phyloP scores from a whole-genome alignment of 768 basidiomycete genomes.

The Collybiopsis luxurians region DNA sequence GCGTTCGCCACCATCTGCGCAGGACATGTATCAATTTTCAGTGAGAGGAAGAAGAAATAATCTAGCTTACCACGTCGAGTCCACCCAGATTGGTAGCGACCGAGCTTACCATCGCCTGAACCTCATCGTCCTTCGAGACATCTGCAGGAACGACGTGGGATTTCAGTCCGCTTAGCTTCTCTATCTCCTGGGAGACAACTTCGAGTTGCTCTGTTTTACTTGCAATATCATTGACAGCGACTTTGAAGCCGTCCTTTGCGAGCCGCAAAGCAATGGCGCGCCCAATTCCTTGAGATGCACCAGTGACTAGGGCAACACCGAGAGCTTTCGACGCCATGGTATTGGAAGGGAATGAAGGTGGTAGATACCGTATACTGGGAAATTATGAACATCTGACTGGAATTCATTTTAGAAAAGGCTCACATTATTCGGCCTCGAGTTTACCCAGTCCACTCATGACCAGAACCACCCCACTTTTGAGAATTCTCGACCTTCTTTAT shows the following conservation, averaged over 20 bases:
- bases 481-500: too few species aligned
- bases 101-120: constrained; percentile 16
- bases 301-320: constrained; percentile 28
- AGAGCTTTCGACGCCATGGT: not conserved
- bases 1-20: constrained; percentile 24
- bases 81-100: constrained; percentile 17
- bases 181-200: constrained; percentile 17
- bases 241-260: constrained; percentile 15
- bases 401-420: too few species aligned
- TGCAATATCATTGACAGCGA: constrained; percentile 25
- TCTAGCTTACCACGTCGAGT: constrained; percentile 30
- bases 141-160: constrained; percentile 16
- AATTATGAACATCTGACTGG: not conserved
- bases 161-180: constrained; percentile 14
- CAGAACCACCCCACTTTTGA: too few species aligned
- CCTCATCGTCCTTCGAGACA: constrained; percentile 20
- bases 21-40: not conserved
- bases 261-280: constrained; percentile 1
- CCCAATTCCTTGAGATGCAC: constrained; percentile 28
- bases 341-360: not conserved
- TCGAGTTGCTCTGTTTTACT: constrained; percentile 10
- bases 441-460: too few species aligned
- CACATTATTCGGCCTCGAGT: too few species aligned
- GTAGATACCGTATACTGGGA: not conserved
- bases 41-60: not conserved